Evolutionary conservation across 31 red algal genomes (phyloP).

Genomic region (Odonthalia washingtoniensis): DNA sequence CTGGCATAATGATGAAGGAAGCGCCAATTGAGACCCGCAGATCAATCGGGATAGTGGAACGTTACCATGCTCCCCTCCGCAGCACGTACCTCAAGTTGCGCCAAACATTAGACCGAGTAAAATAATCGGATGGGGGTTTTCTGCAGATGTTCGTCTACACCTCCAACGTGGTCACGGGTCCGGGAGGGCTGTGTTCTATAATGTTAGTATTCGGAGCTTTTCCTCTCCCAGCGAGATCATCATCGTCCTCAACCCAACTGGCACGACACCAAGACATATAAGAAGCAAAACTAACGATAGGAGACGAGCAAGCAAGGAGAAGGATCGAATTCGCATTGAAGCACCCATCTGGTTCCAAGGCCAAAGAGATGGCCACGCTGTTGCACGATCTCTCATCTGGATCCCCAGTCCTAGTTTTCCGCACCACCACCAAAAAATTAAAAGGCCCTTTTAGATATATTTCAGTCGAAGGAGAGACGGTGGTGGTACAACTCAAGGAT

Average conservation of each 20-base stretch:
- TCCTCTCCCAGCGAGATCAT: not conserved
- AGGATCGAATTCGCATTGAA: slow-evolving; percentile 22
- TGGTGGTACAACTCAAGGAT: not conserved
- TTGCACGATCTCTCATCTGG: slow-evolving; percentile 19
- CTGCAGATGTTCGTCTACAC: slow-evolving; percentile 22
- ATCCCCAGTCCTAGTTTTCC: slow-evolving; percentile 22
- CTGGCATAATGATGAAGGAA: no score
- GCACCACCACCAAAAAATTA: slow-evolving; percentile 8
- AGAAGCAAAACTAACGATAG: slow-evolving; percentile 17
- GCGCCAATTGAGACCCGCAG: no score
- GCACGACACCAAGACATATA: slow-evolving; percentile 8
- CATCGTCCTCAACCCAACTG: slow-evolving; percentile 3
- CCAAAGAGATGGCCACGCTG: not conserved
- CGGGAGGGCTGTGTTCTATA: slow-evolving; percentile 42
- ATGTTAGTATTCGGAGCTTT: slow-evolving; percentile 47
- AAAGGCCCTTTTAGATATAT: slow-evolving; percentile 20
- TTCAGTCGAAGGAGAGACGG: not conserved
- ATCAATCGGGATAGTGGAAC: no score
- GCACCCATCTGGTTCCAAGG: slow-evolving; percentile 14
- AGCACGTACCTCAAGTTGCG: no score
- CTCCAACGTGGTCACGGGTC: slow-evolving; percentile 25
- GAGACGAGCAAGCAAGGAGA: slow-evolving; percentile 36
- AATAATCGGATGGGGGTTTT: no score
- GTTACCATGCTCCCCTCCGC: not conserved
- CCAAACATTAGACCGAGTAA: no score